Conservation (phyloP, 2,329 filamentous ascomycete genomes). For the Seiridium cupressi region DNA sequence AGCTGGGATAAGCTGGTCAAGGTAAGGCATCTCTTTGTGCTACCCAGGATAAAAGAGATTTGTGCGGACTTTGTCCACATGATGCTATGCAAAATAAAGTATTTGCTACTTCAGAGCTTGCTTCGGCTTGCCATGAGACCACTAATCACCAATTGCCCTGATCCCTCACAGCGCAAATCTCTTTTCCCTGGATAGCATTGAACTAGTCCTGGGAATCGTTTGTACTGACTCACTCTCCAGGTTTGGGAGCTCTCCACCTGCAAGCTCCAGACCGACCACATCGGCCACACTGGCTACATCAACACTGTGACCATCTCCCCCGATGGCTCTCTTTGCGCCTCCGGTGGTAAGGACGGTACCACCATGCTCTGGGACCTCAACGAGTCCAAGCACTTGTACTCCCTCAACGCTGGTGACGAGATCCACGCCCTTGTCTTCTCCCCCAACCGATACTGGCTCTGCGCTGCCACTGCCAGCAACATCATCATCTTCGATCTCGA, state of each 20-base stretch:
- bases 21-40: conserved; percentile 52
- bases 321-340: conserved; percentile 97
- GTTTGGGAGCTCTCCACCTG: conserved; percentile 99
- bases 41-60: conserved; percentile 1
- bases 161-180: conserved; percentile 40
- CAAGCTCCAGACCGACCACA: conserved; percentile 99
- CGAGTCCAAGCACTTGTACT: conserved; percentile 99
- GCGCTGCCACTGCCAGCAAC: conserved; percentile 92
- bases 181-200: background rate
- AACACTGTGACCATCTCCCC: conserved; percentile 99
- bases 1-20: conserved; percentile 99
- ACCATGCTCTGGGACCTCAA: conserved; percentile 99
- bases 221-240: conserved; percentile 43
- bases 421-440: conserved; percentile 99
- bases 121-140: conserved; percentile 88
- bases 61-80: conserved; percentile 48
- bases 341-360: conserved; percentile 98
- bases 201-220: background rate
- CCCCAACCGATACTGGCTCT: conserved; percentile 99
- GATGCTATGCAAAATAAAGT: conserved; percentile 90
- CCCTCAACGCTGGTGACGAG: conserved; percentile 98
- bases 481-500: conserved; percentile 99
- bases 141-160: conserved; percentile 86
- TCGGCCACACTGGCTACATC: conserved; percentile 99
- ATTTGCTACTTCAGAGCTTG: conserved; percentile 99